Percentiles rank a stretch among this genome's conserved stretches.
phyloP scores from a whole-genome alignment of 1,284 basidiomycete species.

The Neonothopanus nambi region DNA sequence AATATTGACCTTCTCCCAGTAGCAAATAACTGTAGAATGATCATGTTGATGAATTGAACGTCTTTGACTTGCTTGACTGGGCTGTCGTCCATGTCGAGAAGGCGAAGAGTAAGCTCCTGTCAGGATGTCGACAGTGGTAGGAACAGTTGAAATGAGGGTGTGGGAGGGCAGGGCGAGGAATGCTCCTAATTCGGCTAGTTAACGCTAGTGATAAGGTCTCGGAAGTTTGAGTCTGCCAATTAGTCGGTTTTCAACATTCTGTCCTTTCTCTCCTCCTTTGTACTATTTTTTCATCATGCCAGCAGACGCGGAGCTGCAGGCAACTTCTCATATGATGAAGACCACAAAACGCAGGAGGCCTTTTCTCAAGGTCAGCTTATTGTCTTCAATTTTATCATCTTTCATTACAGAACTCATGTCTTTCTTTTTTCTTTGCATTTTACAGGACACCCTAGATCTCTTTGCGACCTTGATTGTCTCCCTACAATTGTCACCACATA shows the following conservation, averaged over 20 bases:
- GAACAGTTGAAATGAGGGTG: conserved; percentile 36
- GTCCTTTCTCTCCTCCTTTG: conserved; percentile 20
- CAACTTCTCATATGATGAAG: conserved; percentile 94
- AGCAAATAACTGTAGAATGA: conserved; percentile 91
- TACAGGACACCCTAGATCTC: conserved; percentile 96
- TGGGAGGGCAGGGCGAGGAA: conserved; percentile 65
- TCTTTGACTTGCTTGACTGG: conserved; percentile 77
- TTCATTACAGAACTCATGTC: conserved; percentile 12
- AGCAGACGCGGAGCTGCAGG: conserved; percentile 42
- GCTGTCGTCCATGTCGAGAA: conserved; percentile 91
- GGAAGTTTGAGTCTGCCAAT: too few species aligned
- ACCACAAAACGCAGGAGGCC: conserved; percentile 92
- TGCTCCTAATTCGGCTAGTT: conserved; percentile 41
- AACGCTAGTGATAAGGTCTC: conserved; percentile 59
- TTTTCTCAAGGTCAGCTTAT: conserved; percentile 78
- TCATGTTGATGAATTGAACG: conserved; percentile 96
- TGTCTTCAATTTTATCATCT: conserved; percentile 4
- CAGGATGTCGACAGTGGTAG: conserved; percentile 62
- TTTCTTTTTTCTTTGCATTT: neutral
- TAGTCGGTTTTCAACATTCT: too few species aligned
- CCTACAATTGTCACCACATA: conserved; percentile 84
- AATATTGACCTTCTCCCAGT: conserved; percentile 91
- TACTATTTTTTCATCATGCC: conserved; percentile 34
- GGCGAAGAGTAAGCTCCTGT: conserved; percentile 86
- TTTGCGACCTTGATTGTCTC: conserved; percentile 97